Conservation (phyloP, 1,284 basidiomycete genomes). For the Baeospora myosura region DNA sequence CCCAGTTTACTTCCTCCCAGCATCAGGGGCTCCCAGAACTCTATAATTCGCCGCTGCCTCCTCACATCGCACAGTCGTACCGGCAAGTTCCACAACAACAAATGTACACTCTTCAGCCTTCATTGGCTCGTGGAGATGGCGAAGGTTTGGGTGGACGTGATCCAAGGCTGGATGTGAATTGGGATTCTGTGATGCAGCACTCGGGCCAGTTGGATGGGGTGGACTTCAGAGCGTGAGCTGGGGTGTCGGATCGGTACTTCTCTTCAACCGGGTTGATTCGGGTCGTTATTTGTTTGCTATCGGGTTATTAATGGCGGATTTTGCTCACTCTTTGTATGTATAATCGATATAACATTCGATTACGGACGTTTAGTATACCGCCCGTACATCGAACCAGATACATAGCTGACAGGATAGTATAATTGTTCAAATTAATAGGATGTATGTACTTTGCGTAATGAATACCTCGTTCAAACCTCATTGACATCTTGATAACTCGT, state of each 20-base stretch:
- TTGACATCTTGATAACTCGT: neutral
- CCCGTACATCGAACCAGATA: no score
- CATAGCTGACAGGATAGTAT: no score
- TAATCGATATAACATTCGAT: neutral
- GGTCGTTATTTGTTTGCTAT: neutral
- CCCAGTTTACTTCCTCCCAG: neutral
- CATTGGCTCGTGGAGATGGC: conserved; percentile 36
- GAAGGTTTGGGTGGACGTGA: conserved; percentile 46
- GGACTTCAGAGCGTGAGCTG: conserved; percentile 14
- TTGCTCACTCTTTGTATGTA: neutral
- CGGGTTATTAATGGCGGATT: neutral
- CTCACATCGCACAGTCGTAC: conserved; percentile 1
- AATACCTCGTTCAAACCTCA: neutral
- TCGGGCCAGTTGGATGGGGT: conserved; percentile 37
- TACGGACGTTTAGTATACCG: neutral
- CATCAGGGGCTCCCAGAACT: neutral
- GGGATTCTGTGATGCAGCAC: conserved; percentile 55
- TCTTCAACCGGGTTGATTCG: no score
- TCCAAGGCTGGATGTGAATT: conserved; percentile 47
- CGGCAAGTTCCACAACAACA: conserved; percentile 3
- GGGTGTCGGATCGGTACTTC: no score
- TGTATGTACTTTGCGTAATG: neutral
- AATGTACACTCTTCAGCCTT: conserved; percentile 8
- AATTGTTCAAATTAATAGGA: neutral
- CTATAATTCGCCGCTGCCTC: neutral